These are phyloP conservation scores for Candida labiduridarum DNA, from an alignment of 1,139 yeast species.

Conservation along the genomic window DNA sequence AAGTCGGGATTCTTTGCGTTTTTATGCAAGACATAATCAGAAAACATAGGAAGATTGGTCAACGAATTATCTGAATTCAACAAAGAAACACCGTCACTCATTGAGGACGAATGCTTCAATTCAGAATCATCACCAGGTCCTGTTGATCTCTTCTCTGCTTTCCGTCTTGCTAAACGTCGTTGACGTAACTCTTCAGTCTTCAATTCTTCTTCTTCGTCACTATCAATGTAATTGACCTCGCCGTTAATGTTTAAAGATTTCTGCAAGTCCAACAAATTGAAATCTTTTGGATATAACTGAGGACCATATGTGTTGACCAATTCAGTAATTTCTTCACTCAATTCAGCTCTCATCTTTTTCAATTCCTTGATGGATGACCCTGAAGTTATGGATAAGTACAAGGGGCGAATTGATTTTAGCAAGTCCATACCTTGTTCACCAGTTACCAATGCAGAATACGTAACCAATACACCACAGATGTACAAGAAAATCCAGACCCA, in stretches of 20 bases:
- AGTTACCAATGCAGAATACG: constrained; percentile 83
- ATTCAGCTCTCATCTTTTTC: constrained; percentile 42
- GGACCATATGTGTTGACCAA: constrained; percentile 50
- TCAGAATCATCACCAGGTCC: constrained; percentile 9
- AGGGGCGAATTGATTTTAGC: constrained; percentile 78
- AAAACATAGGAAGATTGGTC: constrained; percentile 59
- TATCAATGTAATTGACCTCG: constrained; percentile 34
- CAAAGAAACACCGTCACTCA: constrained; percentile 56
- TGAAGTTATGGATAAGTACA: constrained; percentile 65
- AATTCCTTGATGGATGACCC: constrained; percentile 60
- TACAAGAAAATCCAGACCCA: constrained; percentile 52
- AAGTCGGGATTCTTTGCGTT: constrained; percentile 32
- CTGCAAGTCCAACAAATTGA: constrained; percentile 43
- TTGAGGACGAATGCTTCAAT: constrained; percentile 35
- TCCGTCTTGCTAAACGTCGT: constrained; percentile 38
- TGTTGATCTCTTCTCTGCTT: constrained; percentile 21
- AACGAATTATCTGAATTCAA: constrained; percentile 55
- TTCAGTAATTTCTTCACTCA: constrained; percentile 46
- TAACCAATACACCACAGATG: constrained; percentile 64
- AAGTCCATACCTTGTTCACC: constrained; percentile 95
- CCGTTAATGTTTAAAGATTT: constrained; percentile 31
- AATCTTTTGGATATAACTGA: constrained; percentile 48
- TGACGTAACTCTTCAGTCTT: constrained; percentile 57
- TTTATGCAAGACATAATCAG: constrained; percentile 45
- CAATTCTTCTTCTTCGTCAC: constrained; percentile 57